phyloP scores from a whole-genome alignment of 2,329 filamentous ascomycete species.

The Sordariomycetes sp. region DNA sequence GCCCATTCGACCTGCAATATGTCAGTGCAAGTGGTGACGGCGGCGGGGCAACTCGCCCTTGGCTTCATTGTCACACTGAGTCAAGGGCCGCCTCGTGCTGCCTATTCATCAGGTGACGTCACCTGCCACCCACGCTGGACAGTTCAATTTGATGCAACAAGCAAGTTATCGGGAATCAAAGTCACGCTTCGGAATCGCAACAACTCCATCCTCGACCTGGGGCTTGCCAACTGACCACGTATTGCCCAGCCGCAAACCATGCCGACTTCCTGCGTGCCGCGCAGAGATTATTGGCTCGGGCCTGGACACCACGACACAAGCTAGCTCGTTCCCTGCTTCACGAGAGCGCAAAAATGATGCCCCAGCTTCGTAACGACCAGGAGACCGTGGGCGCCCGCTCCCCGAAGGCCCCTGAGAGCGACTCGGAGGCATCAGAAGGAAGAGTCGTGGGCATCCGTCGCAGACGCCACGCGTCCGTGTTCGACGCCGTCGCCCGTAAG shows the following conservation, averaged over 20 bases:
- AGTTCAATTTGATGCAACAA: not conserved
- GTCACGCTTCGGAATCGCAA: not conserved
- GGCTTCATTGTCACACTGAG: too few relatives aligned
- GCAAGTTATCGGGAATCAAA: not conserved
- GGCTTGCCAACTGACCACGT: not conserved
- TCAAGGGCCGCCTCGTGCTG: too few relatives aligned
- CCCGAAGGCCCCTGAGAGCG: not conserved
- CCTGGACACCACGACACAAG: not conserved
- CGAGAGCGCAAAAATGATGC: not conserved
- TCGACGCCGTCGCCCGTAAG: slow-evolving; percentile 54
- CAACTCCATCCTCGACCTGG: not conserved
- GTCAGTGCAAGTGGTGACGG: not conserved
- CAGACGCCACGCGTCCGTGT: slow-evolving; percentile 43
- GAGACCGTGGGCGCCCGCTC: not conserved
- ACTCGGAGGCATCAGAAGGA: not conserved
- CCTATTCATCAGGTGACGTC: slow-evolving; percentile 3
- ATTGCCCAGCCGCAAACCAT: not conserved
- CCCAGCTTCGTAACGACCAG: not conserved
- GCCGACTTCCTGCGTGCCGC: not conserved
- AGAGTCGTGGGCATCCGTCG: not conserved
- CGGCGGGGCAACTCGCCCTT: too few relatives aligned
- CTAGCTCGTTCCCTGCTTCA: not conserved
- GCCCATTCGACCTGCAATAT: not conserved
- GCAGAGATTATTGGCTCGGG: not conserved
- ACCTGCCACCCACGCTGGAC: not conserved